Conservation (phyloP, 441 rosid genomes). For the Arabidopsis lyrata region DNA sequence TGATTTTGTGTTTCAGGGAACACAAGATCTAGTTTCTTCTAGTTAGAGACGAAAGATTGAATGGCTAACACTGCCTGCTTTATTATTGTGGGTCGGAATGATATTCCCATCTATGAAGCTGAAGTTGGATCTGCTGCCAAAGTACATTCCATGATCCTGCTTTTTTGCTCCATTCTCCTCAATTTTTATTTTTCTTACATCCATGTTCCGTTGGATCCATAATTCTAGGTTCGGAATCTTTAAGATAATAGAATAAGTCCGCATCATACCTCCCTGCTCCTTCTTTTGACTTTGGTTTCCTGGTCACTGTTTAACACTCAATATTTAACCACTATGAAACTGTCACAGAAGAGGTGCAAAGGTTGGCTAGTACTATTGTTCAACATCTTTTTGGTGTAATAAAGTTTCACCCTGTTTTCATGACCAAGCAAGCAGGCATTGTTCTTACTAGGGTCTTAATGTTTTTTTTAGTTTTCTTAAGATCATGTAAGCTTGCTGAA, state of each 20-base stretch:
- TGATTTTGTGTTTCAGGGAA: slow-evolving; percentile 20
- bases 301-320: neutral
- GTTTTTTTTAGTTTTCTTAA: neutral
- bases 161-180: slow-evolving; percentile 7
- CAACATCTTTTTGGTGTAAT: neutral
- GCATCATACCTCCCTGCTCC: neutral
- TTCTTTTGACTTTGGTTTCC: neutral
- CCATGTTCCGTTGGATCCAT: neutral
- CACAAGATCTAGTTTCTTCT: neutral
- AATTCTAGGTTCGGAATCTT: neutral
- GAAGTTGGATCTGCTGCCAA: slow-evolving; percentile 94
- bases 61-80: slow-evolving; percentile 96
- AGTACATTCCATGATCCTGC: slow-evolving; percentile 47
- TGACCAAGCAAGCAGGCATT: neutral
- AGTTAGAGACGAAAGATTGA: neutral
- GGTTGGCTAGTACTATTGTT: neutral
- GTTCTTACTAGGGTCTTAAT: neutral
- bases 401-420: neutral
- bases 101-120: slow-evolving; percentile 96
- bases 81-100: slow-evolving; percentile 88
- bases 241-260: neutral
- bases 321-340: neutral
- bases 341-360: slow-evolving; percentile 3
- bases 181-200: neutral
- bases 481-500: neutral